Conservation (phyloP, 306 rosid genomes). For the Cajanus cajan region DNA sequence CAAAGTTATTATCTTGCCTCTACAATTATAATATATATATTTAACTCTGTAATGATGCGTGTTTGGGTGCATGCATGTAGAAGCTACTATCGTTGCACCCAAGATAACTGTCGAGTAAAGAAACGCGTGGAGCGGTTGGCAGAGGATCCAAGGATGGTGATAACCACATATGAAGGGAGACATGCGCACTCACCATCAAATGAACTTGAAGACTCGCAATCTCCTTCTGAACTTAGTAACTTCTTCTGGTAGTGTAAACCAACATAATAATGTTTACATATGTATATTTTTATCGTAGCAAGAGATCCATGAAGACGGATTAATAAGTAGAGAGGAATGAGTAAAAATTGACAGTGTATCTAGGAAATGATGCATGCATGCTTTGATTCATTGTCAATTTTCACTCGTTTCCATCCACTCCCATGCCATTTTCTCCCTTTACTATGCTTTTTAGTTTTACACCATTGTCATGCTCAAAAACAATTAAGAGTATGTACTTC, state of each 20-base stretch:
- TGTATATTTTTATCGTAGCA: constrained; percentile 18
- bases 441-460: neutral
- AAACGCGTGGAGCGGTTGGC: constrained; percentile 89
- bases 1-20: neutral
- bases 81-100: constrained; percentile 95
- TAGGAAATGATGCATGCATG: neutral
- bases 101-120: constrained; percentile 90
- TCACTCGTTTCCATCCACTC: constrained; percentile 3
- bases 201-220: constrained; percentile 67
- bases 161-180: constrained; percentile 95
- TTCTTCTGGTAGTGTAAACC: constrained; percentile 72
- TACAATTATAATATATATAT: neutral
- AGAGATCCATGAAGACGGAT: constrained; percentile 10
- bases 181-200: constrained; percentile 87
- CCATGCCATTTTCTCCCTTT: constrained; percentile 8
- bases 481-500: neutral
- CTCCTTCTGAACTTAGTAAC: constrained; percentile 58
- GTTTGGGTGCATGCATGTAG: constrained; percentile 41
- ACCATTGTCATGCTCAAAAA: neutral
- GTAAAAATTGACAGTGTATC: constrained; percentile 26
- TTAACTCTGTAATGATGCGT: neutral
- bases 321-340: constrained; percentile 4
- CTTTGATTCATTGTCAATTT: constrained; percentile 16
- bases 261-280: neutral
- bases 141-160: constrained; percentile 98